A percentile compares a stretch with the other conserved stretches of the same genome.
phyloP scores from a whole-genome alignment of 1,139 yeast species.

The Meyerozyma smithsonii region DNA sequence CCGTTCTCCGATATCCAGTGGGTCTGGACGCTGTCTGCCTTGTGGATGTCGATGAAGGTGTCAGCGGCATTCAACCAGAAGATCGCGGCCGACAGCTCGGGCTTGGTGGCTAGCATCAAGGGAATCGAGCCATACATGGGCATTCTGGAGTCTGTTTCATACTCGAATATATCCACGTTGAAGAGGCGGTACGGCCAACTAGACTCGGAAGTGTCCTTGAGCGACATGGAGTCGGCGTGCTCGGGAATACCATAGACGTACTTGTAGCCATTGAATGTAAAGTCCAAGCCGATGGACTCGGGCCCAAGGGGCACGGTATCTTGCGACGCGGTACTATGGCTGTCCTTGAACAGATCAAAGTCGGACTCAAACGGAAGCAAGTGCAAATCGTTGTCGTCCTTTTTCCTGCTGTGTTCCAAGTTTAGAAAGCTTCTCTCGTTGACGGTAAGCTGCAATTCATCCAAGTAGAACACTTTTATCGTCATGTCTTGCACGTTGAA shows the following conservation, averaged over 20 bases:
- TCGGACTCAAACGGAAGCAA: constrained; percentile 51
- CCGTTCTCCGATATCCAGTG: constrained; percentile 98
- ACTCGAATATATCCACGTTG: constrained; percentile 94
- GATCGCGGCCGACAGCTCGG: constrained; percentile 60
- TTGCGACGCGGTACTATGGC: constrained; percentile 52
- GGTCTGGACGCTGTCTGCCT: constrained; percentile 35
- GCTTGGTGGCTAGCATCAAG: constrained; percentile 65
- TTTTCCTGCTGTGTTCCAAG: constrained; percentile 68
- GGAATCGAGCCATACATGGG: constrained; percentile 98
- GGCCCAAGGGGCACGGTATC: constrained; percentile 82
- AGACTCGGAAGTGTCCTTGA: constrained; percentile 58
- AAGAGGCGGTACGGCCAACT: constrained; percentile 74
- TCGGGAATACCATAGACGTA: constrained; percentile 92
- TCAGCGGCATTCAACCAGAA: constrained; percentile 95
- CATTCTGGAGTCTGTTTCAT: constrained; percentile 71
- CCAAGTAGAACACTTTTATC: constrained; percentile 43
- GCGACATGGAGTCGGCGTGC: constrained; percentile 76
- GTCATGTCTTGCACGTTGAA: constrained; percentile 49
- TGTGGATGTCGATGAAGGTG: constrained; percentile 75
- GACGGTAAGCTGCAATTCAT: constrained; percentile 45
- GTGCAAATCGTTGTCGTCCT: constrained; percentile 29
- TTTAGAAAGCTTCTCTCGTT: constrained; percentile 72
- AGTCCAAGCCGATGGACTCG: constrained; percentile 80
- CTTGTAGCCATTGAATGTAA: constrained; percentile 54
- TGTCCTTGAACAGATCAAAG: constrained; percentile 56